phyloP scores from a whole-genome alignment of 345 rosid species.

The Eucalyptus globulus region DNA sequence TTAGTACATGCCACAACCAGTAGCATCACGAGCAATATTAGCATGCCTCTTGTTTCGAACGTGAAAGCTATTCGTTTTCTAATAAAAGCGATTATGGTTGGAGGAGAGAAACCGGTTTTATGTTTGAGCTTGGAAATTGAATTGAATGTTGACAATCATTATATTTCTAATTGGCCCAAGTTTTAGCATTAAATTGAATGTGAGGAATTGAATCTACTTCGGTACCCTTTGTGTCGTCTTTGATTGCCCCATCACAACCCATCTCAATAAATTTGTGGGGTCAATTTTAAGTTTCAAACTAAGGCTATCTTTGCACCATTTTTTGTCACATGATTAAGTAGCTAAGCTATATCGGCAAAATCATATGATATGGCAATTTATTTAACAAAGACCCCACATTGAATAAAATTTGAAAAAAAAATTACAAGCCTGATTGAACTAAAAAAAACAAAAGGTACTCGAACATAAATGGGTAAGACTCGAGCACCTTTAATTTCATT shows the following conservation, averaged over 20 bases:
- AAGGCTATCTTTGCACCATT: not conserved
- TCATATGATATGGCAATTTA: not conserved
- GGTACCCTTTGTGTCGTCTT: not conserved
- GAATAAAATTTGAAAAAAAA: not conserved
- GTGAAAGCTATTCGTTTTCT: not conserved
- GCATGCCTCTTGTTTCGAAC: not conserved
- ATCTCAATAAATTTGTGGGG: not conserved
- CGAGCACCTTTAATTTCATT: not conserved
- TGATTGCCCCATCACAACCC: not conserved
- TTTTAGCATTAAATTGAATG: not conserved
- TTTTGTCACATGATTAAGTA: not conserved
- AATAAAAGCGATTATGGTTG: not conserved
- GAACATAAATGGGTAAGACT: not conserved
- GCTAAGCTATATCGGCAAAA: not conserved
- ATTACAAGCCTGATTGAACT: not conserved
- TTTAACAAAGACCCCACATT: not conserved
- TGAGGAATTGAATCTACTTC: not conserved
- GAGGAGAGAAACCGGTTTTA: not conserved
- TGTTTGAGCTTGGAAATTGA: not conserved
- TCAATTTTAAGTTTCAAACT: not conserved
- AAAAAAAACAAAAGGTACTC: not conserved
- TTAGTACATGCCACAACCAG: not conserved
- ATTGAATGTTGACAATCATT: not conserved
- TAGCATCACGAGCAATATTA: too few species aligned
- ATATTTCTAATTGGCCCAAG: not conserved